Conservation (phyloP, 2,329 filamentous ascomycete species). For the Ramichloridium luteum region DNA sequence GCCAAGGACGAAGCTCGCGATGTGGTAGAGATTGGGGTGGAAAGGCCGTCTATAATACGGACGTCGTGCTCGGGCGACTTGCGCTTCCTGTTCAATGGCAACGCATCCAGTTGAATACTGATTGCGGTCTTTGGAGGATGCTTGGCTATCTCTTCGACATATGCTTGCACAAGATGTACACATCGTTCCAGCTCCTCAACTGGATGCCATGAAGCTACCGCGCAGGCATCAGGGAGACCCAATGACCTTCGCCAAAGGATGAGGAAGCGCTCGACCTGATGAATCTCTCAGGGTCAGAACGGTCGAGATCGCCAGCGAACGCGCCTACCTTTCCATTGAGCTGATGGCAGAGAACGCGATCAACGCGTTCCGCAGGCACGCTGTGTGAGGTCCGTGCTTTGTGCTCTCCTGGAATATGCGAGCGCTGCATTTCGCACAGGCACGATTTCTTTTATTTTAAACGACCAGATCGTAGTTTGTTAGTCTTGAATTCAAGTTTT, state of each 20-base stretch:
- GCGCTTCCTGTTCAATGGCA: constrained; percentile 13
- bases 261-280: constrained; percentile 31
- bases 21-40: no score
- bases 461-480: no score
- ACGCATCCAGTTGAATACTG: not conserved
- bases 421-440: no score
- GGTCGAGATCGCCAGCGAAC: not conserved
- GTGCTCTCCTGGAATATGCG: no score
- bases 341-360: constrained; percentile 1
- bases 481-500: no score
- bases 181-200: constrained; percentile 28
- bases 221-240: constrained; percentile 5
- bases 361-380: not conserved
- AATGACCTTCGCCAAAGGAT: constrained; percentile 27
- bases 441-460: no score
- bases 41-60: no score
- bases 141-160: constrained; percentile 26
- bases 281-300: constrained; percentile 4
- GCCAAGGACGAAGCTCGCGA: not conserved
- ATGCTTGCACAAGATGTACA: constrained; percentile 31
- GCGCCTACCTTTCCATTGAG: not conserved
- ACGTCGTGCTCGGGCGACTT: constrained; percentile 17
- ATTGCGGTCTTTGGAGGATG: not conserved
- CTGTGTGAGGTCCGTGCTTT: no score
- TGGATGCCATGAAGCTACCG: constrained; percentile 33